These are phyloP conservation scores for Acer saccharum DNA, from an alignment of 345 rosid genomes.

Conservation along the genomic window DNA sequence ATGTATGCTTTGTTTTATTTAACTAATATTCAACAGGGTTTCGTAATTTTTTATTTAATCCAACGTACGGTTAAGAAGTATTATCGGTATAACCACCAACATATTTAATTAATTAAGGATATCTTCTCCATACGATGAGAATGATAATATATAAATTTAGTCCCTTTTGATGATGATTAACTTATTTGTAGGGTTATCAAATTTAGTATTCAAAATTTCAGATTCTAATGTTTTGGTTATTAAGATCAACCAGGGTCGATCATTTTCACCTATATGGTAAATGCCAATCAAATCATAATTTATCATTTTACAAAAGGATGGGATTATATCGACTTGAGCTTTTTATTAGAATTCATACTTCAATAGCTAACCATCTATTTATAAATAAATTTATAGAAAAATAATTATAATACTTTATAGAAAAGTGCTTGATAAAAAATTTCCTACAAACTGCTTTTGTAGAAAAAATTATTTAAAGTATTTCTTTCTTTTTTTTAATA, in stretches of 20 bases:
- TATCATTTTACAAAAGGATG: no score
- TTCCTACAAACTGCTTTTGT: no score
- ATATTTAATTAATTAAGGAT: background rate
- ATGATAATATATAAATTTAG: background rate
- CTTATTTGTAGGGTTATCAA: background rate
- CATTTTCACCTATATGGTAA: background rate
- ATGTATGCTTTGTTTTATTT: background rate
- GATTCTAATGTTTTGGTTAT: background rate
- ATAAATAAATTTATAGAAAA: no score
- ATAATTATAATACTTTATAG: no score
- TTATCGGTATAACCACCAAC: conserved; percentile 10
- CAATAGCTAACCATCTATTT: no score
- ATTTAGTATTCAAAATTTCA: background rate
- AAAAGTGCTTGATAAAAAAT: no score
- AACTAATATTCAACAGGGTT: background rate
- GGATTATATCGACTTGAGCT: no score
- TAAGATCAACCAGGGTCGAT: background rate
- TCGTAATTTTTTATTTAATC: background rate
- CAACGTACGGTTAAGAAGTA: conserved; percentile 12
- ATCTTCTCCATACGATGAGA: background rate
- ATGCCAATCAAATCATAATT: background rate
- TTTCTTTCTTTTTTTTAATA: no score
- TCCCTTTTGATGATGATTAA: background rate
- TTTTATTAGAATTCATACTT: no score
- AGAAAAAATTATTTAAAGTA: no score